Evolutionary conservation across 169 alveolate genomes (phyloP), one percentile per base, ranked within the genome.

Genomic region (Plasmodium coatneyi): DNA sequence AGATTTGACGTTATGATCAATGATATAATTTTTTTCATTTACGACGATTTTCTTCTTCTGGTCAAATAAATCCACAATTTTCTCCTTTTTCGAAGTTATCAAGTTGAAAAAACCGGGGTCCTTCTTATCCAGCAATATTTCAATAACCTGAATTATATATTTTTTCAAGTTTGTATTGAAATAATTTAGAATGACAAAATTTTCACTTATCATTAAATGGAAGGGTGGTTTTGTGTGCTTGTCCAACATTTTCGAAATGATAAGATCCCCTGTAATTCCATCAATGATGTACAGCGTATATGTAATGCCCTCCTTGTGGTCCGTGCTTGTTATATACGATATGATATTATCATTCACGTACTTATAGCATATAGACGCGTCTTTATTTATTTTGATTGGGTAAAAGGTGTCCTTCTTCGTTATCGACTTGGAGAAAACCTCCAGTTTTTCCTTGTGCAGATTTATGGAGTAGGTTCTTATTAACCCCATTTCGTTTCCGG

Each of bases 301-400:
- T 34, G 28, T 60, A n/a, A 60, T 79, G 71, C 49, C 41, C 4
- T 78, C 12, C 43, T 78, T 19, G 9, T 56, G 39, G 6, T 56
- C 28, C 1, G 83, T 25, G 32, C 72, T 89, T 22, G 94, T 89
- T 78, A 89, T 66, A 66, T 79, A 89, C 0, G 94, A 60, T 79
- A 89, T 60, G n/a, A 89, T 89, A 71, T 89, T 89, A 72, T 89
- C 72, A 80, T 52, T 89, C 71, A 89, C 82, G 72, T 89, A 89
- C 71, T 89, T 89, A 46, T 89, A 89, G 49, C 90, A 79, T 72
- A 89, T 89, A 28, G 94, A 89, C n/a, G 94, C 94, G 54, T 89
- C 94, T 30, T 89, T 89, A 43, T 89, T 89, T 71, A 89, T 89
- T 89, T 89, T 79, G 9, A 89, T 79, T 54, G 94, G 94, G 36